Evolutionary conservation across 1,139 yeast genomes (phyloP).

Genomic region (Nakaseomyces delphensis): DNA sequence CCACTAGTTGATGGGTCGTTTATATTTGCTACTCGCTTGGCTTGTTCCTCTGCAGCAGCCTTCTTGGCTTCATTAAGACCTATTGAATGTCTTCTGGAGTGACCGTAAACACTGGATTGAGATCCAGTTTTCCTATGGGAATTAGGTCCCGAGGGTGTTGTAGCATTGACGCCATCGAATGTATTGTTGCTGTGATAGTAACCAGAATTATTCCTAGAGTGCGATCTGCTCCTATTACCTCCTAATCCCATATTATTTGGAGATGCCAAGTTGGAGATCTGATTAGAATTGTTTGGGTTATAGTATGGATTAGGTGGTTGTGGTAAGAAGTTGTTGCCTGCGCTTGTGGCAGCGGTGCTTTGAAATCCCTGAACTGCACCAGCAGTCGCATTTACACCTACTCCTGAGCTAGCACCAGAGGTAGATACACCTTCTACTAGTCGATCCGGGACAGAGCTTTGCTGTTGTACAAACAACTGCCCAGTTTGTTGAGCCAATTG

Average conservation of each 20-base stretch:
- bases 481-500: conserved; percentile 35
- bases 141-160: conserved; percentile 23
- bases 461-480: conserved; percentile 11
- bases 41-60: conserved; percentile 90
- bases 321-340: conserved; percentile 10
- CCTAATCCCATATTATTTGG: conserved; percentile 12
- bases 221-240: conserved; percentile 29
- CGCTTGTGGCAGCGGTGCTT: conserved; percentile 5
- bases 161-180: conserved; percentile 22
- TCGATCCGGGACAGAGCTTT: background rate
- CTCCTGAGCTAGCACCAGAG: background rate
- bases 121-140: conserved; percentile 33
- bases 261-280: conserved; percentile 10
- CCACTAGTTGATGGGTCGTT: conserved; percentile 8
- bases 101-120: conserved; percentile 44
- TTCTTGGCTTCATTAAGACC: conserved; percentile 93
- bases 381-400: too few relatives aligned
- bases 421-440: conserved; percentile 1
- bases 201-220: conserved; percentile 30
- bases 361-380: background rate
- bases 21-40: conserved; percentile 37
- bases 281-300: conserved; percentile 23
- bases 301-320: conserved; percentile 28
- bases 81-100: conserved; percentile 81
- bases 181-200: conserved; percentile 21